Conservation (phyloP, 1,139 yeast genomes). For the Yamadazyma buinensis region DNA sequence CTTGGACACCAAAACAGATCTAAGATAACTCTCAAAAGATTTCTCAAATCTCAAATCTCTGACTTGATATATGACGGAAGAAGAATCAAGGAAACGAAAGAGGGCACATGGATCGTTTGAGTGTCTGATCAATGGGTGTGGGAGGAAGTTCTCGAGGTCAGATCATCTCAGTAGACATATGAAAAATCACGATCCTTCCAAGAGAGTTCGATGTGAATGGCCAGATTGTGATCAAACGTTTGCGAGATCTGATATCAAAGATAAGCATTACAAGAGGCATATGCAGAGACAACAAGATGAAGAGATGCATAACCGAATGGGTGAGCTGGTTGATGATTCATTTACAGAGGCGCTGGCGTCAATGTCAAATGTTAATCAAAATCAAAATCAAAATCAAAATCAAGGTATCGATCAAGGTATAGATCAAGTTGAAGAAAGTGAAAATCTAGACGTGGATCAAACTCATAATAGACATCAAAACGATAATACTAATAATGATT, state of each 20-base stretch:
- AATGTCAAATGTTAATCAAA: too few relatives aligned
- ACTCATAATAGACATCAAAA: not conserved
- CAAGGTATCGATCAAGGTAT: too few relatives aligned
- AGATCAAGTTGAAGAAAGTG: conserved; percentile 1
- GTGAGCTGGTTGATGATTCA: too few relatives aligned
- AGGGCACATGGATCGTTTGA: conserved; percentile 14
- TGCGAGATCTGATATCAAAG: conserved; percentile 34
- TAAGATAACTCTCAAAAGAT: too few relatives aligned
- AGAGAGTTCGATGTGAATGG: conserved; percentile 22
- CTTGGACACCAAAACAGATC: too few relatives aligned
- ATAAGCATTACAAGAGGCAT: conserved; percentile 32
- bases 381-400: too few relatives aligned
- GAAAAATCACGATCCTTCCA: conserved; percentile 36
- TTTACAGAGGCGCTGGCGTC: too few relatives aligned
- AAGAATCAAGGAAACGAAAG: conserved; percentile 8
- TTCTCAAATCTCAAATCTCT: too few relatives aligned
- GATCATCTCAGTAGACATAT: conserved; percentile 39
- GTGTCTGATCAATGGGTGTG: conserved; percentile 21
- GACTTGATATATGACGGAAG: not conserved
- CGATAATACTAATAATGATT: too few relatives aligned
- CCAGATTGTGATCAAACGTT: conserved; percentile 32
- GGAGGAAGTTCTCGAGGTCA: conserved; percentile 31
- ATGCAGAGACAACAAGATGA: conserved; percentile 8
- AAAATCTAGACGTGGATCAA: not conserved
- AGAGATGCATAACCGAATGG: too few relatives aligned